Conservation (phyloP, 1,284 basidiomycete genomes). For the Ceratobasidium sp. region DNA sequence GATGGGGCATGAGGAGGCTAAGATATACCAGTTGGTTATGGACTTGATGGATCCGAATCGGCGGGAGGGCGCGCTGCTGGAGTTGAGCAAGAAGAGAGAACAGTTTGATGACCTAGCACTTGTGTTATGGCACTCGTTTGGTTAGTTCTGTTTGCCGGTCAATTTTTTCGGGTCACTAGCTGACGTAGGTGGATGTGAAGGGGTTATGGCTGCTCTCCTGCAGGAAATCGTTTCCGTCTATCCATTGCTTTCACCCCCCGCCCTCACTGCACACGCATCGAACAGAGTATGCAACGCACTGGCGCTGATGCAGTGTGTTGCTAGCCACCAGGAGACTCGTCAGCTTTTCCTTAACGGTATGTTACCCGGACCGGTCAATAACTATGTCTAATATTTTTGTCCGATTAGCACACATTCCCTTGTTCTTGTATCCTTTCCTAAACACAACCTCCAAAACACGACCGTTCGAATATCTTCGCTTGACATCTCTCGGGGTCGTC, state of each 20-base stretch:
- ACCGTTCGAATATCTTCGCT: conserved; percentile 97
- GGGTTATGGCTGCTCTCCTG: conserved; percentile 97
- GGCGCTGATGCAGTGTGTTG: conserved; percentile 97
- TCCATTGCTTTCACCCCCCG: conserved; percentile 94
- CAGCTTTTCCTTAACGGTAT: conserved; percentile 91
- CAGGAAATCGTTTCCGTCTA: conserved; percentile 99
- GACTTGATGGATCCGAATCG: conserved; percentile 82
- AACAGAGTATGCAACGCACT: conserved; percentile 99
- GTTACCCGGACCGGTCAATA: conserved; percentile 50
- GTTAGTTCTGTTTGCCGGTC: conserved; percentile 68
- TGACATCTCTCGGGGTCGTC: conserved; percentile 98
- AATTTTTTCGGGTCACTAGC: conserved; percentile 6
- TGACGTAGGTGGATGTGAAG: conserved; percentile 62
- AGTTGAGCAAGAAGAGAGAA: conserved; percentile 98
- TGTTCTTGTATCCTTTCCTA: conserved; percentile 99
- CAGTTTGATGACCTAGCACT: conserved; percentile 99
- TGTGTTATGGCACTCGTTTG: conserved; percentile 99
- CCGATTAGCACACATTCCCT: conserved; percentile 89
- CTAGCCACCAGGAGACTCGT: conserved; percentile 93
- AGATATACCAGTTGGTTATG: conserved; percentile 85
- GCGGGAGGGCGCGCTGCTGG: conserved; percentile 90
- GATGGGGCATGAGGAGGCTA: conserved; percentile 73
- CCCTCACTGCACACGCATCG: conserved; percentile 97
- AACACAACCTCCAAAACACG: conserved; percentile 99
- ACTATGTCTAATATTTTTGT: conserved; percentile 11